Evolutionary conservation across 1,284 basidiomycete species (phyloP).

Genomic region (Mycosarcoma mackinlayi): DNA sequence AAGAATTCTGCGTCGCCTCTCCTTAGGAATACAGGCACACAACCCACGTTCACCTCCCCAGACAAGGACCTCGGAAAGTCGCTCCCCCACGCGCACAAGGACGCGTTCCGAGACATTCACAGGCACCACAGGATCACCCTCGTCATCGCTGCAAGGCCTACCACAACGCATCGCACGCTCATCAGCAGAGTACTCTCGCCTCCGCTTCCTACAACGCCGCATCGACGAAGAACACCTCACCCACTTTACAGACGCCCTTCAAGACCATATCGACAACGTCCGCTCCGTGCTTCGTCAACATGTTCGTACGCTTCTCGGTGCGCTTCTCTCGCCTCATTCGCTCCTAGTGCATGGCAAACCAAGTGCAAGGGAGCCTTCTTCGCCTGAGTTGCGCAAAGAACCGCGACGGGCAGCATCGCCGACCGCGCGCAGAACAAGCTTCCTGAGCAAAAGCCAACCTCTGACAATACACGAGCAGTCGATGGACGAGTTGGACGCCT

Average conservation of each 20-base stretch:
- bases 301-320: slow-evolving; percentile 80
- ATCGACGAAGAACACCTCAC: slow-evolving; percentile 79
- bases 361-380: slow-evolving; percentile 5
- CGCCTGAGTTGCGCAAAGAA: slow-evolving; percentile 22
- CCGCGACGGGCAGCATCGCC: background rate
- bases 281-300: slow-evolving; percentile 83
- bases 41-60: background rate
- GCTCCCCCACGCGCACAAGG: background rate
- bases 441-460: slow-evolving; percentile 14
- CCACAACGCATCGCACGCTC: slow-evolving; percentile 85
- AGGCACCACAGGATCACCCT: background rate
- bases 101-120: slow-evolving; percentile 6
- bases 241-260: slow-evolving; percentile 79
- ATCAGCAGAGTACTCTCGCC: slow-evolving; percentile 87
- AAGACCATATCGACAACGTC: slow-evolving; percentile 83
- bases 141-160: slow-evolving; percentile 22
- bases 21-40: slow-evolving; percentile 6
- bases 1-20: slow-evolving; percentile 19
- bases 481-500: slow-evolving; percentile 28
- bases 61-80: background rate
- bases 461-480: slow-evolving; percentile 6
- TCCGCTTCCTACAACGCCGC: slow-evolving; percentile 88
- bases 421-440: slow-evolving; percentile 26
- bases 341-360: slow-evolving; percentile 33
- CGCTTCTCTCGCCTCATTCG: slow-evolving; percentile 68